Evolutionary conservation across 768 basidiomycete genomes (phyloP).

Genomic region (Fomitopsis serialis): DNA sequence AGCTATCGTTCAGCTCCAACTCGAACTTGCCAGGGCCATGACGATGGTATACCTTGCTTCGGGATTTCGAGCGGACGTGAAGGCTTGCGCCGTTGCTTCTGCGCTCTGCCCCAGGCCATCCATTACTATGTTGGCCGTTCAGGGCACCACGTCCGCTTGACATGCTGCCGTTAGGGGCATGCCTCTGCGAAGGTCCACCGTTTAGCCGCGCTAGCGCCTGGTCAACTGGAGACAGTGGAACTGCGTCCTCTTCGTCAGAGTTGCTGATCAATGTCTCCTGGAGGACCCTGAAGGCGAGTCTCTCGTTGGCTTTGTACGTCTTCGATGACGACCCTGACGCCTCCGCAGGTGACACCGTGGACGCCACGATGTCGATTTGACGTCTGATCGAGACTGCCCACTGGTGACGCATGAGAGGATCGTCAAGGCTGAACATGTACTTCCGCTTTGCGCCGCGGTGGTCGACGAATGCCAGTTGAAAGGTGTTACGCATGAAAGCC

Average conservation of each 20-base stretch:
- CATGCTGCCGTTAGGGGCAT: not conserved
- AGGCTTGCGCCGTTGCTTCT: conserved; percentile 14
- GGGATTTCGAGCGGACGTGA: conserved; percentile 62
- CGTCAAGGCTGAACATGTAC: conserved; percentile 94
- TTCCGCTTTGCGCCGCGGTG: conserved; percentile 64
- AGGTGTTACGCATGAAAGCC: conserved; percentile 95
- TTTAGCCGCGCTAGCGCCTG: conserved; percentile 30
- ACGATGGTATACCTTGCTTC: conserved; percentile 62
- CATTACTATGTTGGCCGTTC: conserved; percentile 13
- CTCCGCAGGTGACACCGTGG: conserved; percentile 29
- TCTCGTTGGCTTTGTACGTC: conserved; percentile 64
- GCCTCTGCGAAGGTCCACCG: conserved; percentile 2
- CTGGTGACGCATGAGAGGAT: conserved; percentile 66
- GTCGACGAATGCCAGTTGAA: conserved; percentile 83
- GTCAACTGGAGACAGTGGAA: conserved; percentile 25
- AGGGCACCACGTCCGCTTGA: conserved; percentile 17
- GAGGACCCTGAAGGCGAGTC: conserved; percentile 75
- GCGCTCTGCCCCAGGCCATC: conserved; percentile 8
- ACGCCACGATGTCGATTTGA: conserved; percentile 48
- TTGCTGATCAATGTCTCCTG: conserved; percentile 80
- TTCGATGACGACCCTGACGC: conserved; percentile 33
- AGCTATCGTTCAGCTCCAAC: conserved; percentile 38
- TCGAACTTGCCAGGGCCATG: conserved; percentile 63
- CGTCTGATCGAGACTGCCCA: conserved; percentile 68
- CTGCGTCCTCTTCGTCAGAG: conserved; percentile 16